Conservation (phyloP, 768 basidiomycete species). For the Collybiopsis confluens region DNA sequence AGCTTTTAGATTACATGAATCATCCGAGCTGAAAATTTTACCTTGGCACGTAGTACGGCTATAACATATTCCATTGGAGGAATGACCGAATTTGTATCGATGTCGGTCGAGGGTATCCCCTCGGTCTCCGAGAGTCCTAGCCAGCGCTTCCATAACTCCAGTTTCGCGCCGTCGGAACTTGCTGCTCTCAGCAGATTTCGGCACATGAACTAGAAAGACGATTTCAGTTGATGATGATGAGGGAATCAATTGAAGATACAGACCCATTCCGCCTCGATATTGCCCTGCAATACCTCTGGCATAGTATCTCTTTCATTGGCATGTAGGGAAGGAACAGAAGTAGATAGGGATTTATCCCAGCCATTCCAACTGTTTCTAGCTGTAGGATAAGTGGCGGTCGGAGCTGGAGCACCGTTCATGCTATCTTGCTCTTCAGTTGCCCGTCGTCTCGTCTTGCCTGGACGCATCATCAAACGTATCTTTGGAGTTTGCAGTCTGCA, state of each 20-base stretch:
- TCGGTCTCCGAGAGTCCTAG: conserved; percentile 35
- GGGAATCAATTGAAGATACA: not conserved
- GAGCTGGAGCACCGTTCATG: not conserved
- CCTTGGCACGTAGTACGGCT: conserved; percentile 54
- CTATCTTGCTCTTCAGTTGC: conserved; percentile 15
- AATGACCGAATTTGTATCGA: conserved; percentile 16
- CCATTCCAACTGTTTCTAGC: not conserved
- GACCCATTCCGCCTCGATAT: conserved; percentile 55
- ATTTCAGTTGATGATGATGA: not conserved
- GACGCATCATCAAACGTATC: conserved; percentile 80
- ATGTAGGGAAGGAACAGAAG: conserved; percentile 15
- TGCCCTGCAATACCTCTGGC: conserved; percentile 51
- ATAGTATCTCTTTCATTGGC: conserved; percentile 11
- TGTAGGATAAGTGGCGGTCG: not conserved
- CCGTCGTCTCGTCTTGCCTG: conserved; percentile 23
- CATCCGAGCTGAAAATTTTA: conserved; percentile 29
- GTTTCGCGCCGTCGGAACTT: conserved; percentile 64
- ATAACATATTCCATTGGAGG: conserved; percentile 41
- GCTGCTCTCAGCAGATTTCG: conserved; percentile 46
- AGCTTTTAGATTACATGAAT: conserved; percentile 8
- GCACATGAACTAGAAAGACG: conserved; percentile 27
- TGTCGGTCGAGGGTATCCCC: no score
- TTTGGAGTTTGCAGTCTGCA: no score
- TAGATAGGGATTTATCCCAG: conserved; percentile 1
- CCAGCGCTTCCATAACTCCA: conserved; percentile 78